Base-by-base conservation (phyloP, 2,329 filamentous ascomycete genomes). In the Microdochium trichocladiopsis region DNA sequence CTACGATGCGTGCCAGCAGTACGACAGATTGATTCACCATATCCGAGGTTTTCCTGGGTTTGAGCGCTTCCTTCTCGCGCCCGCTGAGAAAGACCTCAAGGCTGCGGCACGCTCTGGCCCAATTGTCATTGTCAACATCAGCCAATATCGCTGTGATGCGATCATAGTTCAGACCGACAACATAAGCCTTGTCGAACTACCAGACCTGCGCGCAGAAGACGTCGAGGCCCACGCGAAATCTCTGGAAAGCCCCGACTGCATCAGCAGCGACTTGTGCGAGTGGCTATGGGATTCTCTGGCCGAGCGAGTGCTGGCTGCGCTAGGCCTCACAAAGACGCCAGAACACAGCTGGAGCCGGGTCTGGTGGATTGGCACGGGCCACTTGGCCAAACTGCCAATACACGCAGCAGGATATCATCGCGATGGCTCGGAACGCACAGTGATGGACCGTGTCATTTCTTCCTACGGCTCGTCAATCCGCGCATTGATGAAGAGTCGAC, bases 361-460 rank as follows among this genome's bases (percentile, higher is more conserved):
- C 0, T 70, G 66, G 58, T 71, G 66, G 67, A 61, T 72, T 54
- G 58, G 61, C 2, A 69, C 63, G 0, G 67, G 67, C 1, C 41
- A 43, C 0, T 53, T 72, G 2, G 57, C 9, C 49, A 53, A 54
- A 3, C 60, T 70, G 22, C 67, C 67, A 9, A 37, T 71, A 6
- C 67, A 71, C 51, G 66, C 67, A 0, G 66, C 69, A 0, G 69
- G 69, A 11, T 50, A 57, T 28, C 65, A 71, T 50, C 11, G 31
- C 2, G 21, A 50, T 8, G 45, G 50, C 3, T 59, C 56, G 6
- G 25, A 25, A 0, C 52, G 64, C 11, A 65, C 63, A 0, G 64
- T 65, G 0, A 41, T 72, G 1, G 65, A 71, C 47, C 56, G 65
- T 43, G 68, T 66, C 3, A 60, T 72, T 2, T 74, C 70, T 3